Evolutionary conservation across 805 yeast species (phyloP), one percentile per base, ranked within the genome.

Genomic region (Wickerhamiella azyma): DNA sequence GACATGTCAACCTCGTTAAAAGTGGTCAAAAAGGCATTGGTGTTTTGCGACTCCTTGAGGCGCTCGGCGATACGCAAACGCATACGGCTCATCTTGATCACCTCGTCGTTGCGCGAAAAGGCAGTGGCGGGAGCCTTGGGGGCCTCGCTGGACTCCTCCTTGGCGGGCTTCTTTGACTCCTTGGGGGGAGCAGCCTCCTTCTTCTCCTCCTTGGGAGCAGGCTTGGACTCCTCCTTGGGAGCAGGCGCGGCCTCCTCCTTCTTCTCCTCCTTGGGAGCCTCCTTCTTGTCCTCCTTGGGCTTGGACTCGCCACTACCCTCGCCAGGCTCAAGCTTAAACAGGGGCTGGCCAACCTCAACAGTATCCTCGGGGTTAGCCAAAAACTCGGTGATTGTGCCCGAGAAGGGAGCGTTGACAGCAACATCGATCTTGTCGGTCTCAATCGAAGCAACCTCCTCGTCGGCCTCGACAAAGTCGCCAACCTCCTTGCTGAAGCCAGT

Each of bases 71-170:
- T 92, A 75, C 98, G 85, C 70, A 85, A 69, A 71, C 98, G 82
- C 97, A 89, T 92, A 74, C 98, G 84, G 79, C 88, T 92, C 97
- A 89, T 89, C 75, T 89, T 89, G 53, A 92, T 94, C 65, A 86
- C 77, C 63, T 79, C 82, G 70, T 92, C 97, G 51, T 70, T 67
- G 72, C 98, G 83, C 49, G 92, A 74, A 49, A 54, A 54, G 61
- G 84, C 85, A 39, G 65, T 55, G 45, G 65, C 55, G 30, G 68
- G 50, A 16, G 65, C 54, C 33, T 24, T 26, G 21, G 46, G n/a
- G n/a, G n/a, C n/a, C n/a, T n/a, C n/a, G n/a, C n/a, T n/a, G n/a
- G n/a, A 36, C 44, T 45, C 50, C 28, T 43, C 52, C 52, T 52
- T 47, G 50, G 47, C 50, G 37, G 59, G 53, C 36, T 46, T 52